Percentiles rank a stretch among this genome's conserved stretches.
These are phyloP conservation scores for Lachnum nothofagi DNA, from an alignment of 2,329 filamentous ascomycete species.

Conservation along the genomic window DNA sequence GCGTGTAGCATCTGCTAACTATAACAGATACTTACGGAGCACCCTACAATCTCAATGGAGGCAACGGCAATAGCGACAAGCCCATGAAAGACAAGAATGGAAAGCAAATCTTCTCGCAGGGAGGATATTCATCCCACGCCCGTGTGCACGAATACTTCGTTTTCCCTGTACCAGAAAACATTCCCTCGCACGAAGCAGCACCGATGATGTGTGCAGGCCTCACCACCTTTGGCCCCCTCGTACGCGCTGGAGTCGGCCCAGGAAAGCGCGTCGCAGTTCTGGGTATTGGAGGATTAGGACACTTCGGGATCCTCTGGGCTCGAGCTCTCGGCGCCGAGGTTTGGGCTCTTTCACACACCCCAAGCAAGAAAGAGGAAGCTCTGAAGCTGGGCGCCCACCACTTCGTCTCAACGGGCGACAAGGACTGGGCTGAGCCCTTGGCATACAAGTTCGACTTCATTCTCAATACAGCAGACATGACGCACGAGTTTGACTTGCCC, in stretches of 20 bases:
- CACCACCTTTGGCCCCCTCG: constrained; percentile 51
- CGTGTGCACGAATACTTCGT: constrained; percentile 54
- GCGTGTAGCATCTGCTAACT: background rate
- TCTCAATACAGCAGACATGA: constrained; percentile 46
- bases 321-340: constrained; percentile 64
- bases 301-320: constrained; percentile 66
- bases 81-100: constrained; percentile 23
- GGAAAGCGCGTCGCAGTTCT: constrained; percentile 65
- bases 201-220: constrained; percentile 74
- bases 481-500: constrained; percentile 49
- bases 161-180: constrained; percentile 49
- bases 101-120: constrained; percentile 24
- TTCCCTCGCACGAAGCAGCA: constrained; percentile 47
- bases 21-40: constrained; percentile 16
- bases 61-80: constrained; percentile 16
- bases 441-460: constrained; percentile 47
- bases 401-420: constrained; percentile 48
- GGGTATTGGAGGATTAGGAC: constrained; percentile 68
- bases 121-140: constrained; percentile 35
- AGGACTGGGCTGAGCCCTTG: constrained; percentile 53
- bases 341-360: constrained; percentile 57
- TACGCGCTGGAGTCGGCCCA: constrained; percentile 38
- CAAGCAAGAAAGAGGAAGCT: constrained; percentile 53
- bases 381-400: constrained; percentile 54
- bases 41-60: constrained; percentile 24